Conservation (phyloP, 139 green algal species). For the Chlorella sp. region DNA sequence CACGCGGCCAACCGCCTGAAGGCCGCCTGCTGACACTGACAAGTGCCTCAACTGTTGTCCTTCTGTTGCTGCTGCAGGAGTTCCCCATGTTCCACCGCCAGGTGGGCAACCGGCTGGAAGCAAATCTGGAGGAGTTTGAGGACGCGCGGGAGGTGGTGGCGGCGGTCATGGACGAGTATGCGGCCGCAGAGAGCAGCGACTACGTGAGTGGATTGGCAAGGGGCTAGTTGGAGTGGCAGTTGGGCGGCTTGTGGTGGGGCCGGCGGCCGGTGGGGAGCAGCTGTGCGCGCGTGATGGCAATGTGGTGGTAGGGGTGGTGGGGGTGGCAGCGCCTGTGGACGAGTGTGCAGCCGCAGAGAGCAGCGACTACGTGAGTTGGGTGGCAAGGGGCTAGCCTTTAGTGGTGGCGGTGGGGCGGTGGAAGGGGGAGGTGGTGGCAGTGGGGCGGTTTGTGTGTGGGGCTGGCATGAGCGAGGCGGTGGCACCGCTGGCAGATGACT, state of each 20-base stretch:
- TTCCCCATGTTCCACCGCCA: constrained; percentile 57
- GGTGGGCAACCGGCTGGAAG: constrained; percentile 34
- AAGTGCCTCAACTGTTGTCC: background rate
- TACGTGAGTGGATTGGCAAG: constrained; percentile 73
- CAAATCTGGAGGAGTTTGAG: constrained; percentile 89
- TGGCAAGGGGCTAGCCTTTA: too few relatives aligned
- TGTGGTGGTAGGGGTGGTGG: too few relatives aligned
- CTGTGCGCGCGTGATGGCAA: too few relatives aligned
- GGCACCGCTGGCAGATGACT: background rate
- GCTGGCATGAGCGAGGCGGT: background rate
- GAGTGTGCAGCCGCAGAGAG: constrained; percentile 93
- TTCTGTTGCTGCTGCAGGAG: constrained; percentile 34
- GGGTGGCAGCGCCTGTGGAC: constrained; percentile 76
- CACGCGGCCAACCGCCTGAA: too few relatives aligned
- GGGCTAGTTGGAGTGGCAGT: too few relatives aligned
- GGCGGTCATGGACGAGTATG: constrained; percentile 85
- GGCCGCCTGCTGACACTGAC: too few relatives aligned
- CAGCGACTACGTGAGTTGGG: constrained; percentile 80
- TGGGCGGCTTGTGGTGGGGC: too few relatives aligned
- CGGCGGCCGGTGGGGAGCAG: too few relatives aligned
- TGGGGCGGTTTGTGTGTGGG: background rate
- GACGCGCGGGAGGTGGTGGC: constrained; percentile 89
- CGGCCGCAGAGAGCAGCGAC: constrained; percentile 85
- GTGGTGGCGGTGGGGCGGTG: too few relatives aligned
- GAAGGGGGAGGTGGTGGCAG: background rate